A percentile compares a stretch with the other conserved stretches of the same genome.
Evolutionary conservation across 257 asterid genomes (phyloP).

Genomic region (Lithospermum erythrorhizon): DNA sequence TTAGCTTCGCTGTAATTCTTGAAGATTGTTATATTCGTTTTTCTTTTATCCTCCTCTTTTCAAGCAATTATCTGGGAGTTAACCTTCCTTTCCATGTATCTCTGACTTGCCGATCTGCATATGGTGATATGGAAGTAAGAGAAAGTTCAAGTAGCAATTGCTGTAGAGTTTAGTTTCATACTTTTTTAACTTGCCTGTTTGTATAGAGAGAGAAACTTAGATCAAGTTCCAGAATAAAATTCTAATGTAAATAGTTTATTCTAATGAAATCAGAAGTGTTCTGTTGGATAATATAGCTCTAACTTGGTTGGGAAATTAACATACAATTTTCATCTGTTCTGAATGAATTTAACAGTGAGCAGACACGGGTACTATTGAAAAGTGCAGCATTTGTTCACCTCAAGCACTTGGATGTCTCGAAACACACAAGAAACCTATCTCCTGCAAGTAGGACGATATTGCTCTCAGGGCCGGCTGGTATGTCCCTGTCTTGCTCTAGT

Average conservation of each 20-base stretch:
- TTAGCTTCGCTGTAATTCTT: not conserved
- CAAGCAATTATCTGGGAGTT: too few relatives aligned
- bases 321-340: conserved; percentile 1
- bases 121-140: too few relatives aligned
- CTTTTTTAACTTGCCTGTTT: too few relatives aligned
- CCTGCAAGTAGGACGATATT: conserved; percentile 87
- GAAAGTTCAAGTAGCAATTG: too few relatives aligned
- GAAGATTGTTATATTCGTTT: too few relatives aligned
- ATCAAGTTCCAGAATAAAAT: too few relatives aligned
- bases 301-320: conserved; percentile 19
- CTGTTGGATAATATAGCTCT: not conserved
- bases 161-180: too few relatives aligned
- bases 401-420: conserved; percentile 65
- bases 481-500: conserved; percentile 7
- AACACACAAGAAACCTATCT: conserved; percentile 79
- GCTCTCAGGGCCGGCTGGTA: conserved; percentile 90
- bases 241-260: not conserved
- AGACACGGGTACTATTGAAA: conserved; percentile 47
- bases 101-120: too few relatives aligned
- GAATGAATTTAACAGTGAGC: conserved; percentile 49
- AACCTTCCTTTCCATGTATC: too few relatives aligned
- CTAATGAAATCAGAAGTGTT: not conserved
- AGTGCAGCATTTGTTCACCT: conserved; percentile 90
- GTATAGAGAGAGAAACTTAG: too few relatives aligned
- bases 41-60: too few relatives aligned